Conservation (phyloP, 345 rosid species). For the Kernera saxatilis region DNA sequence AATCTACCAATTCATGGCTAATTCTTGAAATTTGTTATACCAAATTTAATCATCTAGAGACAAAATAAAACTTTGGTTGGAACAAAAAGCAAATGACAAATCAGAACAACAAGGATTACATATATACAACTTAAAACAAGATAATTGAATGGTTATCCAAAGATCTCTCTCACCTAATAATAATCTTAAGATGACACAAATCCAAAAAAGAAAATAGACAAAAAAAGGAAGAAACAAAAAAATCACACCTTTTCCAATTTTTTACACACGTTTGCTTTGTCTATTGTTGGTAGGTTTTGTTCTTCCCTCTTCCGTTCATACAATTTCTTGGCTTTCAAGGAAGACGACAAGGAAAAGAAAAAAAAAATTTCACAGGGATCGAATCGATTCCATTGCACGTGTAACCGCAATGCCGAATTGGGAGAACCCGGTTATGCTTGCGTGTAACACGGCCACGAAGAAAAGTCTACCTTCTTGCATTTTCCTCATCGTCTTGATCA, state of each 20-base stretch:
- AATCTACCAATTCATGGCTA: not conserved
- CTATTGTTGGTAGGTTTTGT: constrained; percentile 31
- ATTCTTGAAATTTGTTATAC: constrained; percentile 4
- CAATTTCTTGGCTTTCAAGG: constrained; percentile 7
- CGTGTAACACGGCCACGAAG: constrained; percentile 35
- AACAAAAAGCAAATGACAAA: constrained; percentile 16
- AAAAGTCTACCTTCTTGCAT: constrained; percentile 3
- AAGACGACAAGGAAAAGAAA: not conserved
- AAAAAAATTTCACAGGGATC: not conserved
- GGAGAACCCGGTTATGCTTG: constrained; percentile 39
- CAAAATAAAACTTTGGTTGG: not conserved
- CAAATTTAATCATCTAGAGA: not conserved
- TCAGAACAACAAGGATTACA: constrained; percentile 15
- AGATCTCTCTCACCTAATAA: constrained; percentile 26
- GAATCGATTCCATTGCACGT: constrained; percentile 1
- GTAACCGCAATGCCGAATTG: constrained; percentile 38
- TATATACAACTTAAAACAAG: constrained; percentile 23
- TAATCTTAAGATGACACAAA: constrained; percentile 20
- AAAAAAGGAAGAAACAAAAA: not conserved
- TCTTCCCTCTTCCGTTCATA: constrained; percentile 27
- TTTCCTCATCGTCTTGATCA: not conserved
- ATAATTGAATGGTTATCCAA: constrained; percentile 33
- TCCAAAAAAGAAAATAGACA: not conserved
- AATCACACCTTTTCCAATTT: not conserved
- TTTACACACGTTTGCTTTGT: constrained; percentile 17